Evolutionary conservation across 176 grass and related monocot genomes (phyloP).

Genomic region (Triticum aestivum): IWGSC_CS_RefSeq_v2.1 NC_057797.1:46836138-46836637

Average conservation of each 20-base stretch:
- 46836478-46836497: neutral
- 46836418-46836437: neutral
- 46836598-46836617: neutral
- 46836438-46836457: neutral
- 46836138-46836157: conserved; percentile 12
- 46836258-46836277: too few species aligned
- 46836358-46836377: neutral
- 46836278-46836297: too few species aligned
- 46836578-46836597: neutral
- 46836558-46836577: neutral
- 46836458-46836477: neutral
- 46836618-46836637: neutral
- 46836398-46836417: neutral
- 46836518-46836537: too few species aligned
- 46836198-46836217: too few species aligned
- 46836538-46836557: neutral
- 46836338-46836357: conserved; percentile 1
- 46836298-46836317: too few species aligned
- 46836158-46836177: neutral
- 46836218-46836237: neutral
- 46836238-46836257: neutral
- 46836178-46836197: conserved; percentile 10
- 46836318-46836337: conserved; percentile 32
- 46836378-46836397: neutral
- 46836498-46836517: neutral